Percentiles rank a stretch among this genome's conserved stretches.
Conservation (phyloP, 176 grass and related monocot genomes). For the Cocos nucifera region DNA sequence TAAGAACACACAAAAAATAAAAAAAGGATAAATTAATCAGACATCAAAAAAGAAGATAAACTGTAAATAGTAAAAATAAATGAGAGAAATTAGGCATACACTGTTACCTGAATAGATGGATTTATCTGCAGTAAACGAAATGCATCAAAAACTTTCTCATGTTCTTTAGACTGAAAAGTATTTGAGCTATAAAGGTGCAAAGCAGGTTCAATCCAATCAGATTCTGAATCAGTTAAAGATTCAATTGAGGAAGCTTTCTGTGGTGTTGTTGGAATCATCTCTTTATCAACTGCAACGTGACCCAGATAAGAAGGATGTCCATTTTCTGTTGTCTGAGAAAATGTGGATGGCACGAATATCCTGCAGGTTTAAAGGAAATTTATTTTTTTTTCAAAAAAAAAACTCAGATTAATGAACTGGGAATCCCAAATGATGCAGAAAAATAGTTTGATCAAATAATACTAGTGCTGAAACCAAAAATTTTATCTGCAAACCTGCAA, state of each 20-base stretch:
- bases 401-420: background rate
- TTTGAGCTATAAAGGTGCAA: slow-evolving; percentile 36
- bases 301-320: slow-evolving; percentile 3
- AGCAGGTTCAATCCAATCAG: slow-evolving; percentile 54
- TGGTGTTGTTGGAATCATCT: slow-evolving; percentile 10
- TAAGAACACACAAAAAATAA: too few species aligned
- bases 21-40: too few species aligned
- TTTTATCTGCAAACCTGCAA: too few species aligned
- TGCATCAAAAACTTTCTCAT: slow-evolving; percentile 50
- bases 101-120: slow-evolving; percentile 60
- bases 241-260: slow-evolving; percentile 28
- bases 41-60: too few species aligned
- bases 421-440: too few species aligned
- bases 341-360: slow-evolving; percentile 11
- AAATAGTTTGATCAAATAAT: too few species aligned
- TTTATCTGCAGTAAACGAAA: slow-evolving; percentile 41
- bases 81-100: too few species aligned
- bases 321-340: slow-evolving; percentile 9
- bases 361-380: slow-evolving; percentile 11
- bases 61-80: too few species aligned
- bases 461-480: too few species aligned
- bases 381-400: too few species aligned
- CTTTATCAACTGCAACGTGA: slow-evolving; percentile 8
- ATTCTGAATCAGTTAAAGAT: slow-evolving; percentile 25
- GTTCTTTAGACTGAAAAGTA: slow-evolving; percentile 35